Conservation (phyloP, 805 yeast species). For the Ogataea polymorpha region DNA sequence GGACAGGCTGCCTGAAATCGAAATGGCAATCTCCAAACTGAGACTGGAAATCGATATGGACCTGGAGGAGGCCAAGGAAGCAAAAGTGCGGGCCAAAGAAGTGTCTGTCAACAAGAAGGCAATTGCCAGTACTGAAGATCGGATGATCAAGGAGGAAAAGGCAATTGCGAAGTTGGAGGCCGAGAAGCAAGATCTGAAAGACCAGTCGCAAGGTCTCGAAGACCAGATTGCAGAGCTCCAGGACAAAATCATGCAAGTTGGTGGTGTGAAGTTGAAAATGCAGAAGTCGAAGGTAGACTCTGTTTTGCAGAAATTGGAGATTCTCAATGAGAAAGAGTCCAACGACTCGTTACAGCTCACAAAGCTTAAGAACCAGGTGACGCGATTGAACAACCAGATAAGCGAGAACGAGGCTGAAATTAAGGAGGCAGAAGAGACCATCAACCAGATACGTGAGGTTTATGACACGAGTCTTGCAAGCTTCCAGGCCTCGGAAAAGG, state of each 20-base stretch:
- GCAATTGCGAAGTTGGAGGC: constrained; percentile 29
- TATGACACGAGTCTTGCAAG: constrained; percentile 27
- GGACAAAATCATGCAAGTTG: constrained; percentile 80
- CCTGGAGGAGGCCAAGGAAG: constrained; percentile 48
- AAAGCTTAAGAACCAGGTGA: constrained; percentile 62
- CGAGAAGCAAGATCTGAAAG: constrained; percentile 39
- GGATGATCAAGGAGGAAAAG: constrained; percentile 29
- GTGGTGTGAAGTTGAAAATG: constrained; percentile 79
- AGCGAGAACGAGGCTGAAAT: constrained; percentile 48
- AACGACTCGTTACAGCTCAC: constrained; percentile 53
- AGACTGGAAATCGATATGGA: constrained; percentile 64
- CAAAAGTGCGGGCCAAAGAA: constrained; percentile 42
- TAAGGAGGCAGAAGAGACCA: constrained; percentile 31
- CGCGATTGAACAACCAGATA: constrained; percentile 49
- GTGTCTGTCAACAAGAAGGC: constrained; percentile 20
- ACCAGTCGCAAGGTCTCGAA: constrained; percentile 55
- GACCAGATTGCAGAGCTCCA: constrained; percentile 58
- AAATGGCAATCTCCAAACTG: constrained; percentile 54
- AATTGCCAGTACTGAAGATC: constrained; percentile 15
- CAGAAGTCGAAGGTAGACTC: constrained; percentile 84
- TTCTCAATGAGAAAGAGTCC: constrained; percentile 52
- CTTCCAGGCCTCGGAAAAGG: constrained; percentile 33
- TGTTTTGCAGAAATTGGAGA: constrained; percentile 60
- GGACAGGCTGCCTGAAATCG: constrained; percentile 69
- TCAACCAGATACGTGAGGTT: constrained; percentile 32